Percentiles rank a stretch among this genome's conserved stretches.
phyloP scores from a whole-genome alignment of 495 filamentous ascomycete genomes.

The Tuber borchii region DNA sequence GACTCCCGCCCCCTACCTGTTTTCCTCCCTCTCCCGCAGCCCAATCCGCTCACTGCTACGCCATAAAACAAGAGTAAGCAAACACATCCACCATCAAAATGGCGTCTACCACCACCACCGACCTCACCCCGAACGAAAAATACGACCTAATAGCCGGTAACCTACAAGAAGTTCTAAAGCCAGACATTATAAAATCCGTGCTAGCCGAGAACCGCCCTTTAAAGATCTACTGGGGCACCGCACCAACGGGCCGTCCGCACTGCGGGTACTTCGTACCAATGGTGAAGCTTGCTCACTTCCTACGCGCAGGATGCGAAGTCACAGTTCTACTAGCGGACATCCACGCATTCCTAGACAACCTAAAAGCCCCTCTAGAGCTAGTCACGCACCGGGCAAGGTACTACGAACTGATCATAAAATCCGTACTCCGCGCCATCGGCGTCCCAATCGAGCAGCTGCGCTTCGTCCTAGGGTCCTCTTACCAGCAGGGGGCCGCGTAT shows the following conservation, averaged over 20 bases:
- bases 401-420: constrained; percentile 61
- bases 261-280: constrained; percentile 77
- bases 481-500: constrained; percentile 66
- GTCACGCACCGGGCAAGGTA: constrained; percentile 69
- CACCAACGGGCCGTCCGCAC: constrained; percentile 67
- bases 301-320: constrained; percentile 75
- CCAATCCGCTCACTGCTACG: not conserved
- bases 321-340: constrained; percentile 76
- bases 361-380: constrained; percentile 83
- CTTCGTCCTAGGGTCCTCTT: constrained; percentile 77
- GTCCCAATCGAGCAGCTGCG: constrained; percentile 70
- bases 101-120: constrained; percentile 28
- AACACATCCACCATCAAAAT: constrained; percentile 7
- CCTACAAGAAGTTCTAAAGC: constrained; percentile 75
- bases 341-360: constrained; percentile 72
- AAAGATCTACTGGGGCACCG: constrained; percentile 84
- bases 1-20: not conserved
- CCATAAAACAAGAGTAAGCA: not conserved
- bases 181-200: constrained; percentile 72
- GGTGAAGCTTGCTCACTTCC: constrained; percentile 83
- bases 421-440: constrained; percentile 61
- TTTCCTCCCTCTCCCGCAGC: not conserved
- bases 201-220: constrained; percentile 62
- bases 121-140: constrained; percentile 44
- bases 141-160: constrained; percentile 72